Conservation (phyloP, 108 stramenopile genomes). For the Thalassiosira profunda region DNA sequence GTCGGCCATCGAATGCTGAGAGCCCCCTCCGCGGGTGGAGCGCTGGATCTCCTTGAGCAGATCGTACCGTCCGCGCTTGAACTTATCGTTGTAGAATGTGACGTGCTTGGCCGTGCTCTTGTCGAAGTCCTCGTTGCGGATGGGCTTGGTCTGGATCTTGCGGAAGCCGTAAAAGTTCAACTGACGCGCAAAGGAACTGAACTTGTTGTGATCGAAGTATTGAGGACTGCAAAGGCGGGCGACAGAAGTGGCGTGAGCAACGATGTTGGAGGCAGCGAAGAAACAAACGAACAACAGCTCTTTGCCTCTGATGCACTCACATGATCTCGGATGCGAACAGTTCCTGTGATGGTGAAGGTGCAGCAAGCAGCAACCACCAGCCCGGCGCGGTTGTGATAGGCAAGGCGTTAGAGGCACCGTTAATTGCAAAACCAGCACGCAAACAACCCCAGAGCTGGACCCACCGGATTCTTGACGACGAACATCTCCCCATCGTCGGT, state of each 20-base stretch:
- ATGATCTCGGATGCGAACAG: constrained; percentile 19
- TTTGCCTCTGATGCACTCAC: no score
- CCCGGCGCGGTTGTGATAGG: no score
- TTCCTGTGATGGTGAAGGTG: background rate
- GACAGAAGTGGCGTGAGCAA: no score
- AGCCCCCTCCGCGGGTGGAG: constrained; percentile 77
- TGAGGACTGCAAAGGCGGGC: constrained; percentile 74
- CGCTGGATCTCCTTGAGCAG: constrained; percentile 82
- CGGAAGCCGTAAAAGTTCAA: constrained; percentile 58
- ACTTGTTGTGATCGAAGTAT: constrained; percentile 92
- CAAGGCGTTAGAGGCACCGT: no score
- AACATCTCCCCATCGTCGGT: constrained; percentile 86
- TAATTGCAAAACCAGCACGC: no score
- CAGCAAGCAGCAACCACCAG: background rate
- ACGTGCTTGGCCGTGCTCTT: constrained; percentile 74
- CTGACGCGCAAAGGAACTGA: constrained; percentile 49
- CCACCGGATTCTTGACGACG: constrained; percentile 85
- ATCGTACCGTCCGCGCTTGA: constrained; percentile 83
- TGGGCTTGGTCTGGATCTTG: constrained; percentile 91
- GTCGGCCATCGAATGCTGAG: constrained; percentile 42
- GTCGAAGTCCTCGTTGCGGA: constrained; percentile 85
- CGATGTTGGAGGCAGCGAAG: no score
- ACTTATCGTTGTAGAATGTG: constrained; percentile 91
- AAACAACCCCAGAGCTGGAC: background rate
- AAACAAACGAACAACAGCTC: no score